Conservation (phyloP, 768 basidiomycete genomes). For the Termitomyces titanicus region DNA sequence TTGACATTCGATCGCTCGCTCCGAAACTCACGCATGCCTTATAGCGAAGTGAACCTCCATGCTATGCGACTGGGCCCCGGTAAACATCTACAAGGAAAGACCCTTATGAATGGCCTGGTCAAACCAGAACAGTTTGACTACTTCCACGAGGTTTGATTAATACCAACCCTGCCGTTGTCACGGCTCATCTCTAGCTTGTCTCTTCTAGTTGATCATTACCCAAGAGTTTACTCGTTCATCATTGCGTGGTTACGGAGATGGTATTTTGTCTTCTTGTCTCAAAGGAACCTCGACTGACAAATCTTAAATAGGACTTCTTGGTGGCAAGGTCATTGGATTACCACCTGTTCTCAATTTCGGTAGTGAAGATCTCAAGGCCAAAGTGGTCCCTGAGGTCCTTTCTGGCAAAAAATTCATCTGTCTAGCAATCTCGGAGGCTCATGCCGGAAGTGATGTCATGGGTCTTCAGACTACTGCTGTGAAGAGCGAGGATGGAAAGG, state of each 20-base stretch:
- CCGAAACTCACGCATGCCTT: conserved; percentile 26
- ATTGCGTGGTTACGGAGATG: conserved; percentile 82
- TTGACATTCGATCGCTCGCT: conserved; percentile 51
- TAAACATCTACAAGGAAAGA: conserved; percentile 82
- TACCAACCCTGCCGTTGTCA: no score
- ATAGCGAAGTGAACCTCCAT: conserved; percentile 65
- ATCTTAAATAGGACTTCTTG: conserved; percentile 50
- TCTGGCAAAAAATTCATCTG: conserved; percentile 80
- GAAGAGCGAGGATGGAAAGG: conserved; percentile 78
- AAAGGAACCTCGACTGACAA: conserved; percentile 15
- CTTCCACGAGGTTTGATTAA: conserved; percentile 66
- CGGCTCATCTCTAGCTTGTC: conserved; percentile 1
- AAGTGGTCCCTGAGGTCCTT: conserved; percentile 64
- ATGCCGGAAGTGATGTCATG: conserved; percentile 82
- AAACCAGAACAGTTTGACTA: conserved; percentile 87
- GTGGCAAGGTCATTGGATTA: conserved; percentile 81
- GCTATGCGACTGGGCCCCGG: conserved; percentile 96
- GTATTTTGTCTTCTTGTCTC: conserved; percentile 25
- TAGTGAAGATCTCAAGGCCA: conserved; percentile 53
- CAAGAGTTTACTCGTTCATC: conserved; percentile 73
- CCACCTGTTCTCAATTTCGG: conserved; percentile 92
- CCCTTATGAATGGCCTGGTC: conserved; percentile 78
- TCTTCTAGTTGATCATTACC: conserved; percentile 66
- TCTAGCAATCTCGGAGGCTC: conserved; percentile 86
- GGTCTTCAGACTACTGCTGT: conserved; percentile 75